A percentile compares a stretch with the other conserved stretches of the same genome.
Conservation (phyloP, 1,139 yeast species). For the Williopsis jadinii region DNA sequence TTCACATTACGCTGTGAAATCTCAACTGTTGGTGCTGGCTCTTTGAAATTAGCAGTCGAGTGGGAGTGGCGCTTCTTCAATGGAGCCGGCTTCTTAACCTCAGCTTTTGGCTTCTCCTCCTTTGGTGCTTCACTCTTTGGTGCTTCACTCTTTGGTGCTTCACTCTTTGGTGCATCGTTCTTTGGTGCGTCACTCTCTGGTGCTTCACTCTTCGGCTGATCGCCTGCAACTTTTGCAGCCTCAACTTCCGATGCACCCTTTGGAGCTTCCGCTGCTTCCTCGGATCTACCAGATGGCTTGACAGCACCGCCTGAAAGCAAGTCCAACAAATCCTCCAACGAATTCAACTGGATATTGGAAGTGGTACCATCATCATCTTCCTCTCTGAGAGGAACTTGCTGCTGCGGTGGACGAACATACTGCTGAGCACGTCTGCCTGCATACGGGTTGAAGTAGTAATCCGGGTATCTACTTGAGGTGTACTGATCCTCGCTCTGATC, state of each 20-base stretch:
- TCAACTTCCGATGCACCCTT: not conserved
- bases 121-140: not conserved
- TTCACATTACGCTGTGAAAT: conserved; percentile 39
- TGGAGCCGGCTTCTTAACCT: conserved; percentile 5
- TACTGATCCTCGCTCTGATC: conserved; percentile 11
- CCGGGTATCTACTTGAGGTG: conserved; percentile 12
- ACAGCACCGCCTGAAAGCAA: conserved; percentile 7
- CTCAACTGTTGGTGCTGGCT: conserved; percentile 32
- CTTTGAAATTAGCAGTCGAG: conserved; percentile 22
- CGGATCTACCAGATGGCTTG: conserved; percentile 1
- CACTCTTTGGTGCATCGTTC: not conserved
- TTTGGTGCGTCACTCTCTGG: not conserved
- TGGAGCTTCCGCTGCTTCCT: not conserved
- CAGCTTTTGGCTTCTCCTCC: not conserved
- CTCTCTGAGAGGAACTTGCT: conserved; percentile 3
- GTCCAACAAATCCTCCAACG: conserved; percentile 9
- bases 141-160: conserved; percentile 2
- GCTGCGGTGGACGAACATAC: conserved; percentile 7
- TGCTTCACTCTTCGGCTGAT: not conserved
- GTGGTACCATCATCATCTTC: not conserved
- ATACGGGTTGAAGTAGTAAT: conserved; percentile 9
- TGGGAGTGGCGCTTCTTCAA: conserved; percentile 20
- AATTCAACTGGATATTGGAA: not conserved
- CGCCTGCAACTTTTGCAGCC: not conserved
- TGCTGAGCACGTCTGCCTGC: conserved; percentile 5